phyloP scores from a whole-genome alignment of 139 green algal genomes.

The Coccomyxa sp. region DNA sequence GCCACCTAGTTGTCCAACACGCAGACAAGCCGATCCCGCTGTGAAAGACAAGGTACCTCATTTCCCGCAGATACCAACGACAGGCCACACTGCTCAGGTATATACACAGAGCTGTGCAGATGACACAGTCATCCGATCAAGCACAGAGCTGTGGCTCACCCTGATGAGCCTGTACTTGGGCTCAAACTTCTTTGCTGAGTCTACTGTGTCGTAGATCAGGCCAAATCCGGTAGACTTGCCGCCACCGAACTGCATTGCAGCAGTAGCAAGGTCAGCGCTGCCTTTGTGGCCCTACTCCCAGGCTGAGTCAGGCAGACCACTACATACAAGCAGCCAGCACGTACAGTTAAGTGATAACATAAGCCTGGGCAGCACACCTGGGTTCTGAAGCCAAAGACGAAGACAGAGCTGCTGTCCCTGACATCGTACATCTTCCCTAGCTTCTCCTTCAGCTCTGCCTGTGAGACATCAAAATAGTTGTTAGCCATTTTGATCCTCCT shows the following conservation, averaged over 20 bases:
- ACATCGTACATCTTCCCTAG: slow-evolving; percentile 95
- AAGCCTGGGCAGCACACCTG: slow-evolving; percentile 54
- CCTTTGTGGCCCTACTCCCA: background rate
- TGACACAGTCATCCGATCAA: background rate
- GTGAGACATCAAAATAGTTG: background rate
- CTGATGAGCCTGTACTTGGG: slow-evolving; percentile 93
- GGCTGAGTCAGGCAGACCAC: background rate
- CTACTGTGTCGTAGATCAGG: slow-evolving; percentile 97
- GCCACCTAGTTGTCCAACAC: background rate
- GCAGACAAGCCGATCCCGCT: background rate
- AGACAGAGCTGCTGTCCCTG: slow-evolving; percentile 79
- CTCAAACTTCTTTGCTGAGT: slow-evolving; percentile 96
- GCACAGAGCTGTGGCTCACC: slow-evolving; percentile 37
- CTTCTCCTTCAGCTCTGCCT: slow-evolving; percentile 94
- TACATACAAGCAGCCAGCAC: background rate
- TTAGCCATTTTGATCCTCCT: background rate
- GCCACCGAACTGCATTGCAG: slow-evolving; percentile 85
- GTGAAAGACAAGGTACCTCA: no score
- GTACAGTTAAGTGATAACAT: background rate
- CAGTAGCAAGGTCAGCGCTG: background rate
- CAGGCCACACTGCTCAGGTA: no score
- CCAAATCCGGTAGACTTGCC: slow-evolving; percentile 99
- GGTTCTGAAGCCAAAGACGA: slow-evolving; percentile 96
- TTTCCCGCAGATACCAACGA: no score
- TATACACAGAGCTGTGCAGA: no score